Evolutionary conservation across 2,329 filamentous ascomycete species (phyloP), one percentile per base, ranked within the genome.

Genomic region (Metarhizium guizhouense): DNA sequence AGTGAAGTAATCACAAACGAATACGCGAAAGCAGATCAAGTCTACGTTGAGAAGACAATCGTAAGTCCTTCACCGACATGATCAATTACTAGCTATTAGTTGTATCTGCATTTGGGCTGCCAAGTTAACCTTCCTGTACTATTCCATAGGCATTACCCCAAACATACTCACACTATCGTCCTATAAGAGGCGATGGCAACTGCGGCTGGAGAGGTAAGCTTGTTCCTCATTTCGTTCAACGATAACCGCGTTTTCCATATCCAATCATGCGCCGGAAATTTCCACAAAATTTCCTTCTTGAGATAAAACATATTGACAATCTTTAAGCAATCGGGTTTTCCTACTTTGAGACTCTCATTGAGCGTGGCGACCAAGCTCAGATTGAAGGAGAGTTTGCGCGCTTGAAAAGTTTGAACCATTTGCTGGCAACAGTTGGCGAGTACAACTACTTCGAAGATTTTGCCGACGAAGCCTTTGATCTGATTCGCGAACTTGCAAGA

Each of bases 191-290:
- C 54, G 93, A 97, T 73, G 94, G 94, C 57, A 95, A 95, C 69
- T 97, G 94, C 73, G 94, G 93, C 65, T 97, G 94, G 93, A 84
- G 93, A 86, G 94, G 93, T 96, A 79, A 76, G 85, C 75, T 45
- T 16, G 62, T 60, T 61, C 53, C 43, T 34, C 54, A 6, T 29
- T 25, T 25, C 18, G 20, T 16, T 10, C 7, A 45, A 51, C 25
- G 18, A 10, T 14, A 16, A 14, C 11, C 47, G 16, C 16, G 6
- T 25, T 34, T 45, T 38, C 32, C 18, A 11, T 29, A 45, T 25
- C 14, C 29, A 29, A 36, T n/a, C 29, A 8, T 18, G 36, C 50
- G 40, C 5, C 10, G 47, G 14, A 29, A 55, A 16, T 40, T 8
- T 25, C 25, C n/a, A 3, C 29, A 20, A 6, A 14, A 8, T 52